Base-by-base conservation (phyloP, 2,329 filamentous ascomycete species). In the Fusarium duplospermum region DNA sequence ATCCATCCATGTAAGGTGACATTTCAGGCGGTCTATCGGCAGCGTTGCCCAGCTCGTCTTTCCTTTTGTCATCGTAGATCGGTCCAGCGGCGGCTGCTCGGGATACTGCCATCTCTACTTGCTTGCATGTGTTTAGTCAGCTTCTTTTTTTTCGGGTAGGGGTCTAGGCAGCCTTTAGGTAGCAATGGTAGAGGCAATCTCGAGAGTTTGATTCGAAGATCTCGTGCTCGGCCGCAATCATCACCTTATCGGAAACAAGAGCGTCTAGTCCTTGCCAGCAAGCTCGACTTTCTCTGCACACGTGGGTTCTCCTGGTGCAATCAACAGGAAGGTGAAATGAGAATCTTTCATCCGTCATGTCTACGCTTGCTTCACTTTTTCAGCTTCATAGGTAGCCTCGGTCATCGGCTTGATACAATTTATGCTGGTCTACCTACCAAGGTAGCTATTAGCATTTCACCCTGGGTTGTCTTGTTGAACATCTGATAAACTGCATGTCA, bases 121-220 rank as follows among this genome's bases (percentile, higher is more conserved):
- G 29, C 42, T 52, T 66, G 38, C 59, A 52, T n/a, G 33, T n/a
- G 27, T 50, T 74, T 74, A 74, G 69, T 73, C 65, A 73, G 72
- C 72, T 4, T 8, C 24, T 42, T 45, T 50, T 8, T 42, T 35
- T 50, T 29, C 24, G 29, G 11, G 22, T 42, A 67, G 38, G 35
- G 31, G 22, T 38, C 71, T 24, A 69, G 72, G 59, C 60, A 67
- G 42, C 59, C 57, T 27, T 74, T 42, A 72, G 72, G 68, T 74
- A 66, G 47, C 61, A 69, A 74, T 62, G 35, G 52, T 27, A 45
- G 22, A 63, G 27, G 20, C 9, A 40, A 38, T 33, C 6, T 47
- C 20, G 16, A 62, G 18, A 64, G 20, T n/a, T 67, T 62, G 56
- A 69, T 74, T 73, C 52, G 71, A 52, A 16, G 36, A 45, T 54